Evolutionary conservation across 306 rosid species (phyloP), one percentile per base, ranked within the genome.

Genomic region (Biancaea sappan): DNA sequence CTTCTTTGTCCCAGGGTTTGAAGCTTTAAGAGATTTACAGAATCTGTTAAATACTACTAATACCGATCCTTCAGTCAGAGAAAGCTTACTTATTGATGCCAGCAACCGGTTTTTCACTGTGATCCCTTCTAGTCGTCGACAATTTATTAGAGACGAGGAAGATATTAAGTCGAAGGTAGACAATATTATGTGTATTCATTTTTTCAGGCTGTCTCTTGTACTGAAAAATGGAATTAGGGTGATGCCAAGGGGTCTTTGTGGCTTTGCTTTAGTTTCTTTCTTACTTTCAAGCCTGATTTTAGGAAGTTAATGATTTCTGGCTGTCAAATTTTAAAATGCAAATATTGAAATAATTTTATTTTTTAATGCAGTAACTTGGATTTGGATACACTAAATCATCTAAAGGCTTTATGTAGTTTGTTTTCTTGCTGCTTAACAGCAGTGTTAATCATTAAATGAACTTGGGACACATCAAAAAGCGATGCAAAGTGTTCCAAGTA

Each of bases 21-120:
- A 94, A 87, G 97, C 97, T 52, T 84, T 94, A 77, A 91, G 97
- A 1, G 96, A 94, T 69, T 83, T 94, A 79, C 97, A 94, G 78
- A 92, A 94, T 85, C 85, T 94, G 63, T 87, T 94, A 26, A 83
- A 50, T 37, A 71, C 57, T 60, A 74, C 59, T 54, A 73, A 61
- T 66, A 62, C 70, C 2, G 80, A 89, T 72, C 83, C 86, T 64
- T 85, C 97, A 46, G 60, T 85, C 69, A 81, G 79, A 82, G 93
- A 94, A 76, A 90, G 96, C 88, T 84, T 94, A 86, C 91, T 94
- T 63, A 65, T 94, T 67, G 96, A 92, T 88, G 97, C 98, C 57
- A 94, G 98, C 95, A 94, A 94, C 79, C 91, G 87, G 9, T 92
- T 94, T 88, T 94, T 94, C 90, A 94, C 97, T 9, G 52, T 91